These are phyloP conservation scores for Piloderma croceum DNA, from an alignment of 768 basidiomycete genomes.

Conservation along the genomic window DNA sequence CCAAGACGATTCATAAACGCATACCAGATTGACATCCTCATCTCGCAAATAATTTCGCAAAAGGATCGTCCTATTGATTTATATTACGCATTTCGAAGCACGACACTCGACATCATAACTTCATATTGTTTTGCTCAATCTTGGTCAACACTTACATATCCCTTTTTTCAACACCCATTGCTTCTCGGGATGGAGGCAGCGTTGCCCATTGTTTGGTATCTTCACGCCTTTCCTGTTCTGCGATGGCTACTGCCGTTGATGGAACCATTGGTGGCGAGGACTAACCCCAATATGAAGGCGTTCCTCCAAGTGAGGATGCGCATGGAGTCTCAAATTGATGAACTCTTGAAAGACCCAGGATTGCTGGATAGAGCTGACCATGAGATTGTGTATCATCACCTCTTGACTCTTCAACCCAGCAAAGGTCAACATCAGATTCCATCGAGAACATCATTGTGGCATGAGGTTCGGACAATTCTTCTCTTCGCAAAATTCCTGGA, in stretches of 20 bases:
- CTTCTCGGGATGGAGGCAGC: conserved; percentile 15
- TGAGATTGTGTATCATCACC: conserved; percentile 33
- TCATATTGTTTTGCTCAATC: conserved; percentile 33
- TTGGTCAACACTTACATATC: conserved; percentile 23
- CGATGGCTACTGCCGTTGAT: not conserved
- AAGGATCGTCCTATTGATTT: too few relatives aligned
- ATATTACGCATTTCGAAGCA: conserved; percentile 34
- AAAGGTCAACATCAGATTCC: conserved; percentile 25
- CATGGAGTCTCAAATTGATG: too few relatives aligned
- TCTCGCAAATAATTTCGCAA: conserved; percentile 24
- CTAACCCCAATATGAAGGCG: conserved; percentile 14
- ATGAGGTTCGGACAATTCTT: conserved; percentile 21
- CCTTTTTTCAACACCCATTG: conserved; percentile 28
- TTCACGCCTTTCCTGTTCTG: conserved; percentile 21
- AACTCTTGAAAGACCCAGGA: conserved; percentile 22
- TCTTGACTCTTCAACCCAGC: conserved; percentile 28
- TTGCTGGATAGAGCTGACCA: conserved; percentile 24
- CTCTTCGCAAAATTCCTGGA: too few relatives aligned
- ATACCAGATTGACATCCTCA: conserved; percentile 29
- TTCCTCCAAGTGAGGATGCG: conserved; percentile 11
- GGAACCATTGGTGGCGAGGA: too few relatives aligned
- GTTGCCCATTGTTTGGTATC: conserved; percentile 5
- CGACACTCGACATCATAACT: conserved; percentile 36
- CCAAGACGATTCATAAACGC: too few relatives aligned
- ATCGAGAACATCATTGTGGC: conserved; percentile 19